Evolutionary conservation across 352 stramenopile genomes (phyloP), one percentile per base, ranked within the genome.

Genomic region (Peronospora belbahrii): DNA sequence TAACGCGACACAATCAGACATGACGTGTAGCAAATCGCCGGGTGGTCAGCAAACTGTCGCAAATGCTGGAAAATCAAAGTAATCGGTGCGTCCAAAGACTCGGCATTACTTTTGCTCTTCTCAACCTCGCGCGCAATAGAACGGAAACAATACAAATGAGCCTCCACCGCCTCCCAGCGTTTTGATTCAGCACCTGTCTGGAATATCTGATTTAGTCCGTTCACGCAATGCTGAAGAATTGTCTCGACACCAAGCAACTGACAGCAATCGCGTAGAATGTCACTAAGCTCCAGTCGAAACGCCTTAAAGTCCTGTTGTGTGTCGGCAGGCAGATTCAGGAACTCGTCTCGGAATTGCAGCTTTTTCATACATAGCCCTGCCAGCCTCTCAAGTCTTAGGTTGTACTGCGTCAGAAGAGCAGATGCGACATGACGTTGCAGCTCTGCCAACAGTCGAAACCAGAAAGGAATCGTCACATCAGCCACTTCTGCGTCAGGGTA

Each of bases 1-100:
- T 90, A 94, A 6, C 82, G 77, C n/a, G 82, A 88, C 3, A 94
- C 64, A 31, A 90, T 84, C 28, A 94, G 63, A 33, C 79, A 94
- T 18, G 82, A 75, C 20, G 82, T 94, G 65, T 94, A 94, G 58
- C 71, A 75, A 42, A 91, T 90, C 6, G 82, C 74, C 10, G 82
- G 75, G 34, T 94, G 79, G 25, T 70, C 68, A 2, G 77, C 57
- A 43, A 91, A 85, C 48, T 82, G 77, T 2, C 74, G 65, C 6
- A 94, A 46, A 38, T 88, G 70, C 46, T 85, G 62, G 46, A 94
- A 94, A 39, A 94, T 83, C 11, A 76, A 45, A 52, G 84, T 65
- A 18, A 91, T 67, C 9, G 73, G 63, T 15, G 78, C 56, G 10
- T 70, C 52, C 15, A 73, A 14, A 7, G 38, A 30, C 9, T 58